Conservation (phyloP, 768 basidiomycete species). For the Leccinum subgranulosum region DNA sequence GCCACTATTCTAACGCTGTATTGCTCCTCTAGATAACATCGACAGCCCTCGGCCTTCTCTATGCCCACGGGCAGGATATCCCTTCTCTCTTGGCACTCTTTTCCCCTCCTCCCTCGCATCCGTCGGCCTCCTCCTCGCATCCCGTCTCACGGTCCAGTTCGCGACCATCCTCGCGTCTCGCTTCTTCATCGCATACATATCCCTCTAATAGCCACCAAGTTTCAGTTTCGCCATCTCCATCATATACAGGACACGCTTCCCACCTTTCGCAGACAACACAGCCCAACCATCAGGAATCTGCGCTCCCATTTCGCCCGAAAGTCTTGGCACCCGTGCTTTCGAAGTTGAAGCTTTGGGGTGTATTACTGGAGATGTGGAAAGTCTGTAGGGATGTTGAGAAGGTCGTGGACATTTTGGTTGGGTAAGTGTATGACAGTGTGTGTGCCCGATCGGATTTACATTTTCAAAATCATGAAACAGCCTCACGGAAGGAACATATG, state of each 20-base stretch:
- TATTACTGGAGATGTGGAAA: conserved; percentile 29
- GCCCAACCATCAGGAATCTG: neutral
- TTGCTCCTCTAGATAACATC: conserved; percentile 21
- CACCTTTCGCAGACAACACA: conserved; percentile 7
- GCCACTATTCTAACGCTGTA: conserved; percentile 17
- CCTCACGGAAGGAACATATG: conserved; percentile 24
- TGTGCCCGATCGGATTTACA: neutral
- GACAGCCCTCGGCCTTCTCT: conserved; percentile 29
- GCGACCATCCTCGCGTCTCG: conserved; percentile 22
- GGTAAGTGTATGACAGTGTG: conserved; percentile 15
- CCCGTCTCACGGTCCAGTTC: conserved; percentile 21
- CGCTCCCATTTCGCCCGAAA: conserved; percentile 15
- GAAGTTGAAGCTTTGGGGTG: conserved; percentile 20
- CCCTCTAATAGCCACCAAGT: conserved; percentile 5
- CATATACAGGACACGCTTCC: conserved; percentile 8
- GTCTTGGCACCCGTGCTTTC: conserved; percentile 20
- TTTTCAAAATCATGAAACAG: conserved; percentile 8
- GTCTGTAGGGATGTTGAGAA: conserved; percentile 16
- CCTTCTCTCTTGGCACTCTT: conserved; percentile 22
- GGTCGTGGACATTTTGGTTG: conserved; percentile 22
- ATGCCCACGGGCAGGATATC: conserved; percentile 25
- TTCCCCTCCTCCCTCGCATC: conserved; percentile 1
- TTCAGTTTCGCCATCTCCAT: conserved; percentile 4
- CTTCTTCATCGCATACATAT: conserved; percentile 12
- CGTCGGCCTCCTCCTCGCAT: conserved; percentile 11